Conservation (phyloP, 345 rosid species). For the Brassica carinata region DNA sequence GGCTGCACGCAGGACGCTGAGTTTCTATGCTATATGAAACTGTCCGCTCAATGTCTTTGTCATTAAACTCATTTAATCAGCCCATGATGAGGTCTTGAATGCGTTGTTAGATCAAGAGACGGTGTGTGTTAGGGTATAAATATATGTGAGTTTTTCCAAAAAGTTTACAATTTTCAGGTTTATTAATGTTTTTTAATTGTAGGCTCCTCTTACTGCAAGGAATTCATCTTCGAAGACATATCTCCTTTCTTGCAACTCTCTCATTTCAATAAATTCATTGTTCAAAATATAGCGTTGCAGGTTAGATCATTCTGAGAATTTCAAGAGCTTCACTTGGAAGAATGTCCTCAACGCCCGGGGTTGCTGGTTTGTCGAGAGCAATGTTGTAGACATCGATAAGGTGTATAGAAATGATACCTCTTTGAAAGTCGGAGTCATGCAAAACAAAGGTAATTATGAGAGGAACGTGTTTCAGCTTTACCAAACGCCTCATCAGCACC, state of each 20-base stretch:
- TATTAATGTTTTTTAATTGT: slow-evolving; percentile 20
- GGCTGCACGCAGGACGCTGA: too few relatives aligned
- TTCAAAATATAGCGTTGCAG: slow-evolving; percentile 56
- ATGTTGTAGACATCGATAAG: slow-evolving; percentile 62
- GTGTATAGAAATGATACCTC: slow-evolving; percentile 90
- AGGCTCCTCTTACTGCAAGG: slow-evolving; percentile 91
- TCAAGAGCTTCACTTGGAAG: slow-evolving; percentile 57
- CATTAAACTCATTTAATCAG: too few relatives aligned
- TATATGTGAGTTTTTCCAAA: too few relatives aligned
- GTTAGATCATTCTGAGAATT: slow-evolving; percentile 72
- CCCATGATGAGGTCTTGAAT: too few relatives aligned
- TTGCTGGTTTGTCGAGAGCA: slow-evolving; percentile 66
- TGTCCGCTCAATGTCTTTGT: too few relatives aligned
- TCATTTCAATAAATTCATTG: slow-evolving; percentile 63
- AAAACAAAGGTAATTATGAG: slow-evolving; percentile 66
- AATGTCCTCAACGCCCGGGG: slow-evolving; percentile 70
- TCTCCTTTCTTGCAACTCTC: slow-evolving; percentile 93
- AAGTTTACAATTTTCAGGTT: not conserved
- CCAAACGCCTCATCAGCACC: slow-evolving; percentile 20
- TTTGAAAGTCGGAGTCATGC: slow-evolving; percentile 58
- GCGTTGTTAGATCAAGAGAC: too few relatives aligned
- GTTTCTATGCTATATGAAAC: too few relatives aligned
- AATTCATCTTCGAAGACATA: slow-evolving; percentile 44
- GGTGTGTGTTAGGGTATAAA: too few relatives aligned
- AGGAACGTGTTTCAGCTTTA: slow-evolving; percentile 27